Percentiles rank a stretch among this genome's conserved stretches.
phyloP scores from a whole-genome alignment of 257 asterid genomes.

The Ballota nigra region DNA sequence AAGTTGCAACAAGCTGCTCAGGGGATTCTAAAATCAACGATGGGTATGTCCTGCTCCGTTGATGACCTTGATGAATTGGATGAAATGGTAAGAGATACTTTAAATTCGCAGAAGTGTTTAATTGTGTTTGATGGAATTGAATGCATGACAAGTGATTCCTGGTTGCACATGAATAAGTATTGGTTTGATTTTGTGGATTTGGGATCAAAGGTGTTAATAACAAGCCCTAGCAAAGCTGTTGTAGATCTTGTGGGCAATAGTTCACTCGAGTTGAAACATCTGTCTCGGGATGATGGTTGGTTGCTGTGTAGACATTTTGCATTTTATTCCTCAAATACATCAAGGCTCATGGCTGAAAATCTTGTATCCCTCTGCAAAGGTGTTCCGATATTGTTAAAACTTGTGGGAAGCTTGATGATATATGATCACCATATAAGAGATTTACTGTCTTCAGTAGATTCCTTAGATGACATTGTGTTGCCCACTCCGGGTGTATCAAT shows the following conservation, averaged over 20 bases:
- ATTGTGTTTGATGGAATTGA: conserved; percentile 23
- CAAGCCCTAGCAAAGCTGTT: not conserved
- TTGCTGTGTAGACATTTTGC: not conserved
- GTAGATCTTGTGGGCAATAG: not conserved
- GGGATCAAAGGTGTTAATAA: conserved; percentile 14
- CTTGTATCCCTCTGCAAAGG: conserved; percentile 5
- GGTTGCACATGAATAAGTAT: conserved; percentile 2
- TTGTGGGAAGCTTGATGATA: conserved; percentile 15
- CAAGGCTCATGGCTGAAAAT: not conserved
- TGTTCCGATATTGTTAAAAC: conserved; percentile 3
- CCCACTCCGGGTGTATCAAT: not conserved
- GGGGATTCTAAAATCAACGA: conserved; percentile 10
- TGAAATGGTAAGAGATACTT: conserved; percentile 21
- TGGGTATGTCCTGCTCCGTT: not conserved
- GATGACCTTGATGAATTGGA: conserved; percentile 17
- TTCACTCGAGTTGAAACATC: not conserved
- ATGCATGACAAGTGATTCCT: not conserved
- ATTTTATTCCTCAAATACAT: not conserved
- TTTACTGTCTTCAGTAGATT: not conserved
- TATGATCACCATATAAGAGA: not conserved
- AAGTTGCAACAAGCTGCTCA: not conserved
- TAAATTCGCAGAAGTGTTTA: not conserved
- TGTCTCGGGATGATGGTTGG: conserved; percentile 1
- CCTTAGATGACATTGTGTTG: not conserved
- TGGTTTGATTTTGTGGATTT: conserved; percentile 16